Evolutionary conservation across 2,329 filamentous ascomycete genomes (phyloP), one percentile per base, ranked within the genome.

Genomic region (Pseudocercospora macadamiae): DNA sequence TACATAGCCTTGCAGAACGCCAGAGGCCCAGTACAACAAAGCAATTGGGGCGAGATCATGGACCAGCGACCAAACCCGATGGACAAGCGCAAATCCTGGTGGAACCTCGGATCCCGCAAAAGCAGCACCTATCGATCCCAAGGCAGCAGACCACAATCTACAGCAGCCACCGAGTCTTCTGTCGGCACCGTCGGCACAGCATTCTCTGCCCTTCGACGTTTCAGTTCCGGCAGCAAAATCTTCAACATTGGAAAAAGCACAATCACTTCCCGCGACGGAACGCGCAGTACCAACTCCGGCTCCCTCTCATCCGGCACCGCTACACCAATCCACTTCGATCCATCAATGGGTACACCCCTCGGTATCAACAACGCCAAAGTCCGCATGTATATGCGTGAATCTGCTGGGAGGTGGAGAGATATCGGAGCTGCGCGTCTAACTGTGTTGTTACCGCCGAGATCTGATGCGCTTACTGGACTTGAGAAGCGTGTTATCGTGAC

Each of bases 161-260:
- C 64, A 12, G 87, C 87, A 2, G 83, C 84, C 49, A 93, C 89
- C 1, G 87, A 91, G 54, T 89, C 89, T 54, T 92, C 89, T 52
- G 86, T 88, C 47, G 89, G 88, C 64, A 88, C 86, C 4, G 88
- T 90, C 70, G 90, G 89, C 34, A 89, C 88, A 3, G 91, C 90
- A 34, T 92, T 97, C 73, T 87, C 85, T 0, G 86, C 86, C 0
- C 83, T 97, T 52, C 89, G 88, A 64, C 84, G 89, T 54, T 87
- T 97, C 62, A 89, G 89, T 39, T 66, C 68, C 19, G 85, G 86
- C 44, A 89, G 84, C 57, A 87, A 88, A 63, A 80, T 88, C 63
- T 96, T 96, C 79, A 93, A 92, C 75, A 88, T 96, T 60, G 87
- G 88, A 57, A 86, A 87, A 64, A 96, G 91, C 9, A 91, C 89